phyloP scores from a whole-genome alignment of 805 yeast genomes.

The Kodamaea laetipori region DNA sequence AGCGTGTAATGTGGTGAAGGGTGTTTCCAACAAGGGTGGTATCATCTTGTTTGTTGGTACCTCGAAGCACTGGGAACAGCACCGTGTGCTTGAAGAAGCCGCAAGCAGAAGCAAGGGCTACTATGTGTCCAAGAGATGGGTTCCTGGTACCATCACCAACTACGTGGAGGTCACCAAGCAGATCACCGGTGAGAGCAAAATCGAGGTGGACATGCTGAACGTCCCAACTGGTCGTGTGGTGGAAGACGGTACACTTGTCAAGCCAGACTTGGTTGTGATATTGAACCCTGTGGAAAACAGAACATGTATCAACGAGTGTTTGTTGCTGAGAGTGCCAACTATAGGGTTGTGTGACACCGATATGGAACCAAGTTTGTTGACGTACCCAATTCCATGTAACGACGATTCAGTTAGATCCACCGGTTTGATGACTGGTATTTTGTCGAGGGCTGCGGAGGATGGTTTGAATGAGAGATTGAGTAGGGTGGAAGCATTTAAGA shows the following conservation, averaged over 20 bases:
- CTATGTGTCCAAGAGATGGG: slow-evolving; percentile 84
- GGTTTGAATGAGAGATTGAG: slow-evolving; percentile 65
- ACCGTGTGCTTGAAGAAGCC: slow-evolving; percentile 72
- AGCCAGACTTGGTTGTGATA: slow-evolving; percentile 86
- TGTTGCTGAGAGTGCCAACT: slow-evolving; percentile 81
- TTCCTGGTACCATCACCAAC: slow-evolving; percentile 93
- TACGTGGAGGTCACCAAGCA: slow-evolving; percentile 68
- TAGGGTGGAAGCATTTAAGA: slow-evolving; percentile 18
- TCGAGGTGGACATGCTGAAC: slow-evolving; percentile 76
- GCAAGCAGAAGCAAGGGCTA: slow-evolving; percentile 78
- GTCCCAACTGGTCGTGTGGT: slow-evolving; percentile 60
- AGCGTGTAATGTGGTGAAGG: slow-evolving; percentile 83
- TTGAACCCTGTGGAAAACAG: slow-evolving; percentile 88
- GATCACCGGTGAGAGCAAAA: slow-evolving; percentile 28
- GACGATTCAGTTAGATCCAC: slow-evolving; percentile 87
- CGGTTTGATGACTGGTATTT: slow-evolving; percentile 76
- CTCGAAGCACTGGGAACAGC: slow-evolving; percentile 64
- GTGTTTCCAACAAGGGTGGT: slow-evolving; percentile 84
- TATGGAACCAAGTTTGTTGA: slow-evolving; percentile 83
- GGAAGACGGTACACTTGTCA: slow-evolving; percentile 57
- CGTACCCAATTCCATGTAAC: slow-evolving; percentile 95
- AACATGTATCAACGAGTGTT: slow-evolving; percentile 79
- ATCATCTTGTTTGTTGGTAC: slow-evolving; percentile 83
- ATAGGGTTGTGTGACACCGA: slow-evolving; percentile 94
- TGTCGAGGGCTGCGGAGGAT: slow-evolving; percentile 80